These are phyloP conservation scores for Taphrina flavorubra DNA, from an alignment of 1,139 yeast genomes.

Conservation along the genomic window DNA sequence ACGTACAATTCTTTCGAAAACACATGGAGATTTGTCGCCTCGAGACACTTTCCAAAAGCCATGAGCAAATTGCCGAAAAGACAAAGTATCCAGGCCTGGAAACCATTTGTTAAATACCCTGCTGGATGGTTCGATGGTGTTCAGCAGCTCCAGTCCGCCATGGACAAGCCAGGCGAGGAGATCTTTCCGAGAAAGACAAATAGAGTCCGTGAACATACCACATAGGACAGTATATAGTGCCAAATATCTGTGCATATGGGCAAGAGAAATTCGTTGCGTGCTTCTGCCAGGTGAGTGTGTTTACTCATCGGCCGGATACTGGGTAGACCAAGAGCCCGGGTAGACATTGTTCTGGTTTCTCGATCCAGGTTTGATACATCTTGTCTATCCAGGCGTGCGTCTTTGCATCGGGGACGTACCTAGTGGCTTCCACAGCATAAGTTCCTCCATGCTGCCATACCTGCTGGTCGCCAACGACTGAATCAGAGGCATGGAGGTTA, in stretches of 20 bases:
- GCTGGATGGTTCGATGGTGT: constrained; percentile 22
- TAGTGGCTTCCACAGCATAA: constrained; percentile 15
- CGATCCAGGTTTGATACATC: constrained; percentile 25
- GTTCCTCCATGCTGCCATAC: constrained; percentile 34
- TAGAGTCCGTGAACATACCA: not conserved
- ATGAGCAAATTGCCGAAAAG: constrained; percentile 6
- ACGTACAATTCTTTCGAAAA: constrained; percentile 20
- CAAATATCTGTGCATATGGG: not conserved
- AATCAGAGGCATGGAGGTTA: constrained; percentile 4
- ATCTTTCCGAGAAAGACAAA: constrained; percentile 1
- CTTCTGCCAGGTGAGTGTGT: not conserved
- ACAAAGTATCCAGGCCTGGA: not conserved
- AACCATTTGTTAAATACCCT: constrained; percentile 12
- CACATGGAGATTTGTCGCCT: constrained; percentile 18
- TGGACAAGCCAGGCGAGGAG: constrained; percentile 15
- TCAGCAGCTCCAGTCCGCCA: constrained; percentile 10
- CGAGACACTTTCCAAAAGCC: constrained; percentile 8
- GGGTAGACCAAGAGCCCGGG: constrained; percentile 34
- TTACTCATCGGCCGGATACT: constrained; percentile 24
- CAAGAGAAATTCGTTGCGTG: not conserved
- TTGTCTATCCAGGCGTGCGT: constrained; percentile 23
- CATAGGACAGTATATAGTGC: not conserved
- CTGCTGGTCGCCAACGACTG: not conserved
- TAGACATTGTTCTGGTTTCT: constrained; percentile 6
- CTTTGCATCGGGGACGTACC: constrained; percentile 9